phyloP scores from a whole-genome alignment of 2,329 filamentous ascomycete genomes.

The Hymenoscyphus scutula region DNA sequence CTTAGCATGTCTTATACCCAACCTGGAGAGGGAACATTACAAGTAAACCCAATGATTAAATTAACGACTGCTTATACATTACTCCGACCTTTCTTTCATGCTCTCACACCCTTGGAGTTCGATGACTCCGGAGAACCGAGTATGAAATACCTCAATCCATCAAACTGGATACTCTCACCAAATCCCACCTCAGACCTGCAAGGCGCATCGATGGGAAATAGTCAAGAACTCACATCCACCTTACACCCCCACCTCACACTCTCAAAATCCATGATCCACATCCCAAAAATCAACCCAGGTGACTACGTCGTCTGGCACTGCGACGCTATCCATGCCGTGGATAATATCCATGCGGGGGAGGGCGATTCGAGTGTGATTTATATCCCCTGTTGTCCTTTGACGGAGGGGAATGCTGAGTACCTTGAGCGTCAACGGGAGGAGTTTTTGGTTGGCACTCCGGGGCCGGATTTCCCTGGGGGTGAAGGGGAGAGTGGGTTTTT shows the following conservation, averaged over 20 bases:
- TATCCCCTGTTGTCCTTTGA: slow-evolving; percentile 82
- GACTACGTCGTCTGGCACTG: slow-evolving; percentile 68
- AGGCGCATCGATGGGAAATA: slow-evolving; percentile 62
- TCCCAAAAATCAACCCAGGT: slow-evolving; percentile 61
- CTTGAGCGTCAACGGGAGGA: slow-evolving; percentile 67
- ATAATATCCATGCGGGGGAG: slow-evolving; percentile 69
- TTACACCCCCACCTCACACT: slow-evolving; percentile 66
- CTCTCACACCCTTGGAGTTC: slow-evolving; percentile 38
- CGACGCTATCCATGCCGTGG: slow-evolving; percentile 65
- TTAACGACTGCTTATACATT: slow-evolving; percentile 78
- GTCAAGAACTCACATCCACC: slow-evolving; percentile 66
- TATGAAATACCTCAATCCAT: slow-evolving; percentile 46
- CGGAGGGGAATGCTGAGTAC: slow-evolving; percentile 70
- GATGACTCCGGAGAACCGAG: slow-evolving; percentile 38
- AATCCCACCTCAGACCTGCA: slow-evolving; percentile 54
- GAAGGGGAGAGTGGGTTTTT: slow-evolving; percentile 60
- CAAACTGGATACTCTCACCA: slow-evolving; percentile 59
- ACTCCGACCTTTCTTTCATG: slow-evolving; percentile 76
- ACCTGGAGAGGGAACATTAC: slow-evolving; percentile 73
- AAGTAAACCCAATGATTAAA: slow-evolving; percentile 75
- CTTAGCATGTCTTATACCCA: slow-evolving; percentile 71
- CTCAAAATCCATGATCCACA: slow-evolving; percentile 60
- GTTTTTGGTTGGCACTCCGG: slow-evolving; percentile 66
- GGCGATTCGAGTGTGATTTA: slow-evolving; percentile 82
- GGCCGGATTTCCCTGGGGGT: slow-evolving; percentile 70